These are phyloP conservation scores for Trichoderma sp. DNA, from an alignment of 2,329 filamentous ascomycete species.

Conservation along the genomic window DNA sequence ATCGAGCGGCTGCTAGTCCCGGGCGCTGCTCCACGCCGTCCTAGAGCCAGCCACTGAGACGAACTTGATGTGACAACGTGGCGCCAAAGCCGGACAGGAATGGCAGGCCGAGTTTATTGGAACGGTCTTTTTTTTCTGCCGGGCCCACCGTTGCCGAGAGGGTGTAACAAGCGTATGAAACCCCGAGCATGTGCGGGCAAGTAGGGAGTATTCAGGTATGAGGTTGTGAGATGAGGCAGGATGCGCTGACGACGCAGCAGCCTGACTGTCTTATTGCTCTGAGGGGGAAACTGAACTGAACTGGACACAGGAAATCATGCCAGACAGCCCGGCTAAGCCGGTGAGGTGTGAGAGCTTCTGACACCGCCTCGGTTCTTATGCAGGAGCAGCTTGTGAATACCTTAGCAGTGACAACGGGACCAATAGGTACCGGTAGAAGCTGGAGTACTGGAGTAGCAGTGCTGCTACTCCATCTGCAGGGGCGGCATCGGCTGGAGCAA, in stretches of 20 bases:
- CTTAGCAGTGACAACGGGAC: not conserved
- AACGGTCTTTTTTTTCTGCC: not conserved
- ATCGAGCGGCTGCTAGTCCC: not conserved
- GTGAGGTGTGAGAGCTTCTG: slow-evolving; percentile 16
- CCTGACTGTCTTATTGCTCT: not conserved
- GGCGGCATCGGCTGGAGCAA: not conserved
- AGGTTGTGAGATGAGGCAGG: not conserved
- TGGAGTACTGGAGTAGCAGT: not conserved
- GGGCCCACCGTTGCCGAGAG: not conserved
- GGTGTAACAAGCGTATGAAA: not conserved
- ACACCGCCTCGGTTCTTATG: slow-evolving; percentile 17
- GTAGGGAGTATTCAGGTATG: not conserved
- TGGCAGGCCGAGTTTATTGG: slow-evolving; percentile 27
- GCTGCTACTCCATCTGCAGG: slow-evolving; percentile 13
- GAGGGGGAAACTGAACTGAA: not conserved
- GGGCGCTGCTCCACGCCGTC: not conserved
- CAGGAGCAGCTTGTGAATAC: not conserved
- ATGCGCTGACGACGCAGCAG: slow-evolving; percentile 8
- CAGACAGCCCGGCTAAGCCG: slow-evolving; percentile 16
- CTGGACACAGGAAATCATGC: not conserved
- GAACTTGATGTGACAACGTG: slow-evolving; percentile 34
- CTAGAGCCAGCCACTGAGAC: slow-evolving; percentile 29
- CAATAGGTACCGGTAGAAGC: not conserved
- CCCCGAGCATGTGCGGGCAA: not conserved
- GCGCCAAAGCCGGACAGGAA: slow-evolving; percentile 29